Percentiles rank a stretch among this genome's conserved stretches.
phyloP scores from a whole-genome alignment of 768 basidiomycete genomes.

The Auricularia sp. region DNA sequence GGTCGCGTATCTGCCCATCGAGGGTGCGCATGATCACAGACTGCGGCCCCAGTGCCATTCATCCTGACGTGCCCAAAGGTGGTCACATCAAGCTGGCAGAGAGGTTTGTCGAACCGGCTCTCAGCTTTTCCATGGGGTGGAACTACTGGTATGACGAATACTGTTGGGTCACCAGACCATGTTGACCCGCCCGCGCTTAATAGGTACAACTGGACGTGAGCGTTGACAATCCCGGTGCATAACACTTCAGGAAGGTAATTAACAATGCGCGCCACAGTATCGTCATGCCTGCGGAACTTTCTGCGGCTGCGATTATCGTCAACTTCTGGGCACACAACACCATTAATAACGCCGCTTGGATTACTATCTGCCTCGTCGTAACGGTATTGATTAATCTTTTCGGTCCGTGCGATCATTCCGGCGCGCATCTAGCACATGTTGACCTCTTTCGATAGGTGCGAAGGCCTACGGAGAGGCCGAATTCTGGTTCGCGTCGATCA shows the following conservation, averaged over 20 bases:
- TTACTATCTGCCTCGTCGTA: constrained; percentile 65
- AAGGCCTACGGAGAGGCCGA: constrained; percentile 41
- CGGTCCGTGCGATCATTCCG: constrained; percentile 36
- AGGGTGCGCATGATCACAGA: not conserved
- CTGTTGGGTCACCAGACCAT: constrained; percentile 12
- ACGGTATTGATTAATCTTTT: constrained; percentile 67
- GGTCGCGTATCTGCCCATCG: constrained; percentile 68
- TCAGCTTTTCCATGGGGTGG: constrained; percentile 41
- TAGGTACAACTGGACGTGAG: constrained; percentile 40
- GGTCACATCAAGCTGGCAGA: constrained; percentile 75
- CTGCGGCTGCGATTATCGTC: constrained; percentile 68
- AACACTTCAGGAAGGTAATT: not conserved
- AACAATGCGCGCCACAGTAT: constrained; percentile 19
- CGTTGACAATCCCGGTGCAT: not conserved
- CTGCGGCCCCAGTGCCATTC: not conserved
- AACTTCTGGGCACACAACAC: constrained; percentile 52
- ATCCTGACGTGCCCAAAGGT: constrained; percentile 30
- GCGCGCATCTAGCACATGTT: constrained; percentile 18
- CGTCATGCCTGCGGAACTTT: constrained; percentile 62
- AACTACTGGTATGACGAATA: constrained; percentile 36
- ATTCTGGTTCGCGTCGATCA: constrained; percentile 37
- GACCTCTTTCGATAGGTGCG: constrained; percentile 16
- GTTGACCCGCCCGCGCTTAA: constrained; percentile 7
- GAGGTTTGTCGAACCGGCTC: constrained; percentile 69
- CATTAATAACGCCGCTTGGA: constrained; percentile 67